A percentile compares a stretch with the other conserved stretches of the same genome.
Evolutionary conservation across 495 filamentous ascomycete species (phyloP).

Genomic region (Cryomyces antarcticus): DNA sequence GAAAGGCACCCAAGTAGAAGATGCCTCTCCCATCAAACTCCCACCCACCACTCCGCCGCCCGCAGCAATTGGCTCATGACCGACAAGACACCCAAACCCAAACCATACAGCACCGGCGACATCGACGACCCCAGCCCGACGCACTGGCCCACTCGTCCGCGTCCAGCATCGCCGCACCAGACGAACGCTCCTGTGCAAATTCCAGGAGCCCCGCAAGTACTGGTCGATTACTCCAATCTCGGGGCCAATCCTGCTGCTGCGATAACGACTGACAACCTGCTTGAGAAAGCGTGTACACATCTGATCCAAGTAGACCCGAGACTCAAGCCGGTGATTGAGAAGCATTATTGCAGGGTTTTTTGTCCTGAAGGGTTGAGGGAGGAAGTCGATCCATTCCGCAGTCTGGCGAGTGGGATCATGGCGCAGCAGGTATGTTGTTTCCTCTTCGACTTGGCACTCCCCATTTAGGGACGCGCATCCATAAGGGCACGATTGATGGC

Average conservation of each 20-base stretch:
- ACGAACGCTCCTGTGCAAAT: constrained; percentile 66
- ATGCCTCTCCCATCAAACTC: background rate
- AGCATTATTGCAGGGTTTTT: constrained; percentile 59
- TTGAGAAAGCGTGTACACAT: constrained; percentile 60
- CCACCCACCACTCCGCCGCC: constrained; percentile 17
- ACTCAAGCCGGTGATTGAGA: constrained; percentile 50
- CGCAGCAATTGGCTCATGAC: constrained; percentile 14
- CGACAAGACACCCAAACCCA: constrained; percentile 3
- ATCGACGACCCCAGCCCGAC: constrained; percentile 19
- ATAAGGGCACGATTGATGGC: no score
- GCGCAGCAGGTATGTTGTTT: constrained; percentile 46
- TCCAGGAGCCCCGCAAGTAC: constrained; percentile 41
- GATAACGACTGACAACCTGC: constrained; percentile 45
- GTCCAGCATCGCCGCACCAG: constrained; percentile 39
- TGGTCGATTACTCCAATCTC: constrained; percentile 15
- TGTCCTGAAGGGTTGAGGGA: constrained; percentile 66
- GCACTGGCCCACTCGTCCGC: constrained; percentile 21
- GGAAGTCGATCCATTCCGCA: constrained; percentile 69
- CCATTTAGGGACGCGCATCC: no score
- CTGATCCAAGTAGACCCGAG: constrained; percentile 56
- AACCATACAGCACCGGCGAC: constrained; percentile 11
- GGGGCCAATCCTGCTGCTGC: constrained; percentile 29
- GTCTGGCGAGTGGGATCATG: constrained; percentile 69
- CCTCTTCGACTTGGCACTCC: no score
- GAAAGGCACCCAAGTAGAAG: background rate